Base-by-base conservation (phyloP, 2,329 filamentous ascomycete genomes). In the Aspergillus sp. region DNA sequence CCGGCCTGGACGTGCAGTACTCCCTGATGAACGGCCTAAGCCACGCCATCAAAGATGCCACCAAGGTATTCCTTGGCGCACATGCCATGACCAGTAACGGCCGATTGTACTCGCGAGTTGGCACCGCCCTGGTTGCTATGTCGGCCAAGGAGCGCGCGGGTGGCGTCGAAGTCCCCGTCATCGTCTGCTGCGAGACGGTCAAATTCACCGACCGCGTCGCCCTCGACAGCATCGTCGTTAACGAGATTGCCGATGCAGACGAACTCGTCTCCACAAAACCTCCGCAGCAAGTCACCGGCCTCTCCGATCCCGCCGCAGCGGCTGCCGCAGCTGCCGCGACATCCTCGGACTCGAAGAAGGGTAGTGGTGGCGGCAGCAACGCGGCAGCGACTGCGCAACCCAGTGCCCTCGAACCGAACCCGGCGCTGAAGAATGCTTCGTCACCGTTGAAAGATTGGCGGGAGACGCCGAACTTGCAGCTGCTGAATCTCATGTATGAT, bases 21-120 rank as follows among this genome's bases (percentile, higher is more conserved):
- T 81, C 82, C 30, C 81, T 91, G 5, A 82, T 94, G 35, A 85
- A 87, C 50, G 88, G 83, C 9, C 75, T 94, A 47, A 81, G 82
- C 43, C 82, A 86, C 55, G 83, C 85, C 40, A 79, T 95, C 44
- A 80, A 82, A 52, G 75, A 81, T 33, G 81, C 80, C 1, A 86
- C 83, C 5, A 82, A 84, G 57, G 82, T 93, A 7, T 79, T 97
- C 44, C 75, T 98, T 1, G 90, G 89, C 8, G 89, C 90, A 4
- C 90, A 96, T 64, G 87, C 88, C 35, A 93, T 98, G 82, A 93
- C 95, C 71, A 90, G 87, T 56, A 97, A 97, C 67, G 93, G 93
- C 5, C 80, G 87, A 32, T 78, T 98, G 57, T 94, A 94, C 67
- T 91, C 86, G 4, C 82, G 89, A 19, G 82, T 88, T 7, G 93